phyloP scores from a whole-genome alignment of 208 protist genomes.

The Acanthamoeba culbertsoni region DNA sequence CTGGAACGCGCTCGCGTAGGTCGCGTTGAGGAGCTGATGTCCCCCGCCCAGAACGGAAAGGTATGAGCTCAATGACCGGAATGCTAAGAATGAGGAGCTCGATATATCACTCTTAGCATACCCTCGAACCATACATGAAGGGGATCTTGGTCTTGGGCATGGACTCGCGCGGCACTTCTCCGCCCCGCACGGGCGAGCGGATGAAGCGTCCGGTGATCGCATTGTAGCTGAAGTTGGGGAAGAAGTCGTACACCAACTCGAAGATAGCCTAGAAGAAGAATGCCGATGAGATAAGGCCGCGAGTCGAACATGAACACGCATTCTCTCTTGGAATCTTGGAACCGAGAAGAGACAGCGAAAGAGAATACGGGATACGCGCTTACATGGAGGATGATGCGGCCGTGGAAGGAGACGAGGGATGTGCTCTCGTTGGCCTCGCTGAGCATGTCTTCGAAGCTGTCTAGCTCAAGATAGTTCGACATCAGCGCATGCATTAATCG shows the following conservation, averaged over 20 bases:
- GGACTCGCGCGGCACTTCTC: slow-evolving; percentile 55
- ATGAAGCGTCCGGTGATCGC: slow-evolving; percentile 76
- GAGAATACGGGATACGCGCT: neutral
- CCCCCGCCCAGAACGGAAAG: neutral
- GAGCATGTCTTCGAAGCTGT: slow-evolving; percentile 77
- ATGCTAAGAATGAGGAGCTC: too few species aligned
- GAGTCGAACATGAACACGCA: too few species aligned
- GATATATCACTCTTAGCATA: neutral
- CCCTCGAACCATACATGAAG: slow-evolving; percentile 74
- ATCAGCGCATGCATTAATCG: slow-evolving; percentile 75
- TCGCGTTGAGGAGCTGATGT: slow-evolving; percentile 53
- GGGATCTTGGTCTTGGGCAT: slow-evolving; percentile 56
- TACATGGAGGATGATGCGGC: slow-evolving; percentile 78
- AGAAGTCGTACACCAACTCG: slow-evolving; percentile 78
- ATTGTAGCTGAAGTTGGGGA: slow-evolving; percentile 81
- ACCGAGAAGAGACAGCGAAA: too few species aligned
- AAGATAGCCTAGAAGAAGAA: slow-evolving; percentile 60
- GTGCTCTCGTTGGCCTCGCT: slow-evolving; percentile 76
- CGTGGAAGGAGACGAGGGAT: slow-evolving; percentile 76
- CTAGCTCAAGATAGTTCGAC: slow-evolving; percentile 70
- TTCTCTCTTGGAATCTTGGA: too few species aligned
- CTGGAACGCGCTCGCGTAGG: slow-evolving; percentile 64
- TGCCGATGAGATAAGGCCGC: too few species aligned
- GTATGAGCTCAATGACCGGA: neutral
- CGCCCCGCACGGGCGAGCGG: neutral